Conservation (phyloP, 176 grass and related monocot genomes). For the Juncus inflexus region DNA sequence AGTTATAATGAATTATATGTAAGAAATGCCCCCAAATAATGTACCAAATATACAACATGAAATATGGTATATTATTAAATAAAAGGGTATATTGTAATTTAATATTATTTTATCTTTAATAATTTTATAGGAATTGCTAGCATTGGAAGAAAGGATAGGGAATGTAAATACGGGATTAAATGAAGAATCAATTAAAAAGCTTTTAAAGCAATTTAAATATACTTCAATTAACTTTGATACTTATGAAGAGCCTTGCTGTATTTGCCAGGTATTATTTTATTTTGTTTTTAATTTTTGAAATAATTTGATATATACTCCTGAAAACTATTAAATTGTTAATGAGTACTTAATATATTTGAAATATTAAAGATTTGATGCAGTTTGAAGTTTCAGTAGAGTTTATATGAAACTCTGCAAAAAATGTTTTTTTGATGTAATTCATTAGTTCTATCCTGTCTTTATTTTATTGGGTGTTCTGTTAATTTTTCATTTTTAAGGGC, state of each 20-base stretch:
- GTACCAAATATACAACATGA: no score
- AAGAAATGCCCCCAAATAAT: no score
- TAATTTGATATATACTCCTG: background rate
- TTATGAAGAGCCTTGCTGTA: conserved; percentile 30
- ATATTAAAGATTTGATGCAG: background rate
- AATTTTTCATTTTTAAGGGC: background rate
- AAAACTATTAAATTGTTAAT: background rate
- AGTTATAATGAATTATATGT: no score
- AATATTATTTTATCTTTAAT: conserved; percentile 14
- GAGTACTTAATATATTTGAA: background rate
- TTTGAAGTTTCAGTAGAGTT: background rate
- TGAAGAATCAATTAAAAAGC: conserved; percentile 25
- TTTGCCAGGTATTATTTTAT: conserved; percentile 31
- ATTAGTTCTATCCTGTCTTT: background rate
- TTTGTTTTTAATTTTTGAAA: background rate
- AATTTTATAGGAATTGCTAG: conserved; percentile 26
- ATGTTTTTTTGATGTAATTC: background rate
- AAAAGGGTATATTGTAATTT: background rate
- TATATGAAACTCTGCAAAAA: background rate
- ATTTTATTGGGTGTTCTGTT: background rate
- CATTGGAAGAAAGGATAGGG: conserved; percentile 37
- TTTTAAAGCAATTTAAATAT: conserved; percentile 28
- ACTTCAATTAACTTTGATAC: conserved; percentile 10
- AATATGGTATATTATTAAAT: background rate
- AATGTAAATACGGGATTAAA: conserved; percentile 29